phyloP scores from a whole-genome alignment of 202 grass and related monocot genomes.

The Musa balbisiana region DNA sequence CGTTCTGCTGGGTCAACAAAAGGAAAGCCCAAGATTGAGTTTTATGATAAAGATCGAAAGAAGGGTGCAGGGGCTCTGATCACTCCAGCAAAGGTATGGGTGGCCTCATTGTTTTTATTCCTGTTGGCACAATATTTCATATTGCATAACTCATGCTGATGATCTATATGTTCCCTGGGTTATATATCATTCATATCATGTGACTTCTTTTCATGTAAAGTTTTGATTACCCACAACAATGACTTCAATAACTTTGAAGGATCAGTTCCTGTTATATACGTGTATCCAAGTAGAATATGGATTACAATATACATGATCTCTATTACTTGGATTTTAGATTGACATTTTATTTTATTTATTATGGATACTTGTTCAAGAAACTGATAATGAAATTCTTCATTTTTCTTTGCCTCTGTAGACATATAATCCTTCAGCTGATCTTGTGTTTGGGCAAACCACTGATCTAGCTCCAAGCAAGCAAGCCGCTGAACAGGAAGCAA shows the following conservation, averaged over 20 bases:
- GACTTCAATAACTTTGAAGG: no score
- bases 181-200: no score
- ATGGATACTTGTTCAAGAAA: no score
- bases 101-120: background rate
- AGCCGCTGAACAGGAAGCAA: constrained; percentile 12
- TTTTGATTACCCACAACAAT: no score
- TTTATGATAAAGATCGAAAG: constrained; percentile 72
- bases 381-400: background rate
- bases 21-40: constrained; percentile 78
- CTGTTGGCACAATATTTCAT: background rate
- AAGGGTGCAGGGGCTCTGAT: constrained; percentile 68
- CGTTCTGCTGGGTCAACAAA: constrained; percentile 61
- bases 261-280: no score
- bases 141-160: no score
- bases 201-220: no score
- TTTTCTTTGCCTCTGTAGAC: constrained; percentile 32
- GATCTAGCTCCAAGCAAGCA: constrained; percentile 41
- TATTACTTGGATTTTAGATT: no score
- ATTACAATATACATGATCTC: no score
- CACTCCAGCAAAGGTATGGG: constrained; percentile 57
- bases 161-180: no score
- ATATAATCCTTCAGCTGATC: constrained; percentile 70
- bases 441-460: constrained; percentile 35
- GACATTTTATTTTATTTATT: no score
- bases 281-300: no score